Evolutionary conservation across 208 protist species (phyloP), one percentile per base, ranked within the genome.

Genomic region (Borovskyia barvae): DNA sequence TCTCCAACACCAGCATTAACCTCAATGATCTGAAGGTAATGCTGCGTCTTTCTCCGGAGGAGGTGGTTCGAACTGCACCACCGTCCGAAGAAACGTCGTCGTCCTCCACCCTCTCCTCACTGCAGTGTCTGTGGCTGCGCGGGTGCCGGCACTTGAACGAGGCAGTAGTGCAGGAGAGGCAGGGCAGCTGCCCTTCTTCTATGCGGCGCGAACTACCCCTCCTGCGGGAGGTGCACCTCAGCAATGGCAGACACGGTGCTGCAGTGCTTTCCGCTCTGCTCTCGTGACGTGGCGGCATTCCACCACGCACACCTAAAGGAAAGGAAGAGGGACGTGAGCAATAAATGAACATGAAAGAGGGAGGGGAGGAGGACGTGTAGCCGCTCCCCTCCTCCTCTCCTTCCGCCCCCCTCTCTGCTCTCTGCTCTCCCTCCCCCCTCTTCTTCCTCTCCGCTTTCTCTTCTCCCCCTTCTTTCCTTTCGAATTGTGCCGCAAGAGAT

Each of bases 111-210:
- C 28, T 40, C 15, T 56, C 50, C 24, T 51, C 59, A 9, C 57
- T 82, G 12, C 66, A 75, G 42, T 61, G 61, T 5, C 29, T 83
- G 5, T 75, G 77, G 59, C 26, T 83, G 46, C 77, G 71, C 32
- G 63, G 65, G 1, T 79, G 77, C 24, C 71, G 45, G 11, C 26
- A 32, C 6, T 7, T 72, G 3, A 47, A 69, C 39, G 63, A 61
- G 48, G 52, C 39, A 19, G 39, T 43, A n/a, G 8, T 43, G 26
- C 25, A 33, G 15, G 20, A 32, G 25, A 11, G 35, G 26, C 20
- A 39, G 8, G 9, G 24, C 51, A n/a, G 49, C n/a, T 28, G 48
- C 6, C 3, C 12, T 14, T n/a, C 32, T 20, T 25, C n/a, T 24
- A 29, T 8, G 12, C 32, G 20, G n/a, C n/a, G 32, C 8, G 36